Base-by-base conservation (phyloP, 257 asterid species). In the Linaria vulgaris region DNA sequence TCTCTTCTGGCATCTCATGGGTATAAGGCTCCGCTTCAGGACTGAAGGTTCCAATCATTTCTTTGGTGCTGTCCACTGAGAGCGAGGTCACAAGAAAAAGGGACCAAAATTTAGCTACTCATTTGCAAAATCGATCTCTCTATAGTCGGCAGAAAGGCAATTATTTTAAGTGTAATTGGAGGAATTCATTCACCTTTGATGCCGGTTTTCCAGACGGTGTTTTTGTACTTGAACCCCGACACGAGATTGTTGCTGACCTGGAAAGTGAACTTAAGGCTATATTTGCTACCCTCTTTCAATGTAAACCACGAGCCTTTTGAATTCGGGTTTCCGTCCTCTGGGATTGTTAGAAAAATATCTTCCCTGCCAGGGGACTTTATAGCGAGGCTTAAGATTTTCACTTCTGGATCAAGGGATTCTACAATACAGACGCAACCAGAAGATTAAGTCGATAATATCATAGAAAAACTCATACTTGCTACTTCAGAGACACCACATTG, bases 331-430 rank as follows among this genome's bases (percentile, higher is more conserved):
- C 88, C 95, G 51, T 56, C 75, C 70, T 79, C 90, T 0, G 96
- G 96, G 34, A 86, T 75, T 0, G 84, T 88, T 61, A 88, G 88
- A 61, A 80, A 64, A 50, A 88, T 88, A 46, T 84, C 88, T 5
- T 76, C 66, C 78, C 95, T 78, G 6, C 90, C 95, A 23, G 88
- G 79, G 14, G 87, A 70, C 64, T 73, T 74, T 24, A 88, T 88
- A 63, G 89, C 82, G 30, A 88, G 90, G 81, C 85, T 88, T 75
- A 83, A 12, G 68, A 88, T 80, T 80, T 62, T 80, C 74, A 88
- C 96, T 63, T 88, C 92, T 31, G 96, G 95, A 59, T 88, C 90
- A 53, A 84, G 88, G n/a, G 79, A 75, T 72, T 83, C 96, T 88
- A 64, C 68, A 72, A 41, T 16, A 58, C 30, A 68, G 51, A 66